Conservation (phyloP, 306 rosid species). For the Canavalia gladiata region DNA sequence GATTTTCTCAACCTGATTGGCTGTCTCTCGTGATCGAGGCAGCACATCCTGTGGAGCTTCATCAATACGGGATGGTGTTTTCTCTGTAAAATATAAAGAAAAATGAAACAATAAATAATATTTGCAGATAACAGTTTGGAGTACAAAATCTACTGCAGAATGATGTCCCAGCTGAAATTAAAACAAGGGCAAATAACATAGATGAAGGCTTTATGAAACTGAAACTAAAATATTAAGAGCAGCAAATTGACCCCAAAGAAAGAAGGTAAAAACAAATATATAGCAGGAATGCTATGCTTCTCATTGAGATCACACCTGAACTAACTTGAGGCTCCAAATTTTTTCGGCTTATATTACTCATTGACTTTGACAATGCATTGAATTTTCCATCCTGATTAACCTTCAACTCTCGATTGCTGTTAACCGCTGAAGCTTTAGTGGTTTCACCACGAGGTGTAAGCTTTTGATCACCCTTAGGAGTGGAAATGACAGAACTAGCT, state of each 20-base stretch:
- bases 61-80: constrained; percentile 51
- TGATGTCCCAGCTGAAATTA: constrained; percentile 56
- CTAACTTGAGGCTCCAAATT: constrained; percentile 66
- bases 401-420: constrained; percentile 68
- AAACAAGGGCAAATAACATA: constrained; percentile 38
- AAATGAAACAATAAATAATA: constrained; percentile 48
- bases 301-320: constrained; percentile 66
- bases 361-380: constrained; percentile 57
- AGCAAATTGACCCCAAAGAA: constrained; percentile 38
- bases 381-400: constrained; percentile 69
- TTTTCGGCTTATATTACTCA: constrained; percentile 63
- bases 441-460: constrained; percentile 65
- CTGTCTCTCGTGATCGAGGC: constrained; percentile 59
- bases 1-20: constrained; percentile 66
- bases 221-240: constrained; percentile 39
- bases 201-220: constrained; percentile 15
- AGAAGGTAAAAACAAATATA: background rate
- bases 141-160: constrained; percentile 50
- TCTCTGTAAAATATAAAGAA: constrained; percentile 59
- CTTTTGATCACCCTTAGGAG: constrained; percentile 76
- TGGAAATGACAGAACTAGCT: constrained; percentile 60
- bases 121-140: constrained; percentile 53
- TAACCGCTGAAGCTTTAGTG: constrained; percentile 58
- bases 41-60: constrained; percentile 62
- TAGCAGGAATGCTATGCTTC: constrained; percentile 38